A percentile compares a stretch with the other conserved stretches of the same genome.
Evolutionary conservation across 371 early-diverging fungal species (phyloP).

Genomic region (Dinochytrium kinnereticum): DNA sequence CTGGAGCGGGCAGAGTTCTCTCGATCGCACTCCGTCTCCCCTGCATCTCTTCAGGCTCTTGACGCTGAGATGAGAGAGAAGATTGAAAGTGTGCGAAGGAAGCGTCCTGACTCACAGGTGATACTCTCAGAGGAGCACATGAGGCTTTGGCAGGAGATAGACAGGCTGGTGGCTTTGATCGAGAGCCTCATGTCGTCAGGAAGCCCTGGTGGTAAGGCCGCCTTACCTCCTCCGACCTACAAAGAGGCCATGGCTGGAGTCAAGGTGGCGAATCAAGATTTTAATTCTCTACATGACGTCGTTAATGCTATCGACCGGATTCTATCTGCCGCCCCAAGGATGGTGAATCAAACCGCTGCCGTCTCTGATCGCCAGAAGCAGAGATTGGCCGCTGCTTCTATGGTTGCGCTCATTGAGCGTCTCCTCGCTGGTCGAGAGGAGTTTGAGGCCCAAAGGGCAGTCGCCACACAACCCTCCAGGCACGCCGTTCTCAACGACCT

Average conservation of each 20-base stretch:
- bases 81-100: not conserved
- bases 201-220: not conserved
- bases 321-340: conserved; percentile 3
- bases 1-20: not conserved
- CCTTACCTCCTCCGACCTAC: not conserved
- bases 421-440: conserved; percentile 1
- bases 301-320: conserved; percentile 7
- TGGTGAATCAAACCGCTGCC: conserved; percentile 3
- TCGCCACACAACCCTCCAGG: not conserved
- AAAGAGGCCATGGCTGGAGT: not conserved
- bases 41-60: not conserved
- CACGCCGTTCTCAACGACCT: not conserved
- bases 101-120: not conserved
- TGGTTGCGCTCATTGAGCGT: conserved; percentile 8
- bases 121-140: not conserved
- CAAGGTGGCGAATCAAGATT: not conserved
- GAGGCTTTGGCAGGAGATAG: conserved; percentile 4
- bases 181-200: not conserved
- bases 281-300: conserved; percentile 1
- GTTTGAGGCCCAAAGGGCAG: conserved; percentile 3
- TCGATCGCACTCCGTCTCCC: not conserved
- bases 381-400: conserved; percentile 3
- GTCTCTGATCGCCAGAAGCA: conserved; percentile 5
- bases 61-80: not conserved
- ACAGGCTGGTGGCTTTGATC: not conserved